Evolutionary conservation across 805 yeast genomes (phyloP), one percentile per base, ranked within the genome.

Genomic region (Myxozyma udenii): DNA sequence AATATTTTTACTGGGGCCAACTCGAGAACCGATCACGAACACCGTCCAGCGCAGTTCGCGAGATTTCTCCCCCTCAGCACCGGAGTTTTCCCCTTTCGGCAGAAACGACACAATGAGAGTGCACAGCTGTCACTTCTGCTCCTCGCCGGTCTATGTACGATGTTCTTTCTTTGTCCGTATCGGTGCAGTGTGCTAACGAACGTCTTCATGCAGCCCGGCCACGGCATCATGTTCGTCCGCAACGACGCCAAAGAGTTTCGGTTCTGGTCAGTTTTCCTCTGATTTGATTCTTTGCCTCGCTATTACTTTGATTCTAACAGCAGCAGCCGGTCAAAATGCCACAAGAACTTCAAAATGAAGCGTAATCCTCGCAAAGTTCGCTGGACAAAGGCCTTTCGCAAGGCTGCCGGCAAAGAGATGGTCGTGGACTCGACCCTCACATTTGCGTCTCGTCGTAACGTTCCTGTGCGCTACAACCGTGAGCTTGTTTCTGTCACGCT

Each of bases 351-450:
- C 82, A 93, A 93, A 71, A 95, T 89, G 76, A 89, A 96, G 78
- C 84, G 98, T 73, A 93, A 93, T 76, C 98, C 98, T 64, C 84
- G 98, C 75, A 93, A 93, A 73, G 82, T 62, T 18, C 53, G 61
- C 30, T 93, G 98, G 98, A 93, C 98, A 50, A 93, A 93, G 72
- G 98, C 98, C 1, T 93, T 93, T 79, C 83, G 98, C 75, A 93
- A 93, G 71, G 95, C 98, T 57, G 98, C 98, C 41, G 98, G 98
- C 66, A 93, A 93, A 71, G 98, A 93, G 70, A 80, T 93, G 77
- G 96, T 95, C 22, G 98, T 93, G 52, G 98, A 93, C 67, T 85
- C 96, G 3, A 90, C 98, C 3, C 78, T 93, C 66, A 87, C 98
- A 0, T 93, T 93, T 71, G 95, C 96, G 53, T 90, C 95, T 62